Conservation (phyloP, 2,329 filamentous ascomycete genomes). For the Fusarium pseudoanthophilum region DNA sequence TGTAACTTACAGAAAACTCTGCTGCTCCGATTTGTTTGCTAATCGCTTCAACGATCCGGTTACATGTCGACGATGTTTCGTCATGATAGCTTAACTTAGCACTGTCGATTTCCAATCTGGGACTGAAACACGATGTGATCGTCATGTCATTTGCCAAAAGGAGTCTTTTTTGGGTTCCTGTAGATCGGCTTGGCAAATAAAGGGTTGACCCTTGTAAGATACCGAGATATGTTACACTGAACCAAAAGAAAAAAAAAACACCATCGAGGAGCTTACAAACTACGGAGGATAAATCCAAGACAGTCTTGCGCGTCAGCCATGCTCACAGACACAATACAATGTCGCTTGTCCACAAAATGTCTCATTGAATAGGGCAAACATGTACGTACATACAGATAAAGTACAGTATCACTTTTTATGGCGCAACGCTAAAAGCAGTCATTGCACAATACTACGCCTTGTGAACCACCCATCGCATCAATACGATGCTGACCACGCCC, state of each 20-base stretch:
- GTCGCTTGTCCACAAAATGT: slow-evolving; percentile 7
- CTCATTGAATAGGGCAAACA: not conserved
- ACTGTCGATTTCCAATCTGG: not conserved
- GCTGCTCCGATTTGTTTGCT: not conserved
- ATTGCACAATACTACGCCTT: slow-evolving; percentile 7
- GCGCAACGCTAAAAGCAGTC: slow-evolving; percentile 7
- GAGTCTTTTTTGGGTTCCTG: slow-evolving; percentile 25
- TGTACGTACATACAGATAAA: not conserved
- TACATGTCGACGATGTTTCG: not conserved
- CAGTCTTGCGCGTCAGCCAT: slow-evolving; percentile 10
- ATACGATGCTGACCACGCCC: slow-evolving; percentile 20
- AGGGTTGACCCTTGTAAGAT: slow-evolving; percentile 4
- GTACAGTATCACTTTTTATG: slow-evolving; percentile 1
- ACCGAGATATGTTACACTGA: slow-evolving; percentile 10
- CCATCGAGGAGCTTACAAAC: not conserved
- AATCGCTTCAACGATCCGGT: slow-evolving; percentile 6
- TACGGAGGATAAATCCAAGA: slow-evolving; percentile 26
- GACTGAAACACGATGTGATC: slow-evolving; percentile 7
- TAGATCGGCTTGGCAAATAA: slow-evolving; percentile 35
- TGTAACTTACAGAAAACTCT: not conserved
- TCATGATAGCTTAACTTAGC: not conserved
- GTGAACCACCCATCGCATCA: slow-evolving; percentile 7
- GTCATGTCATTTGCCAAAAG: slow-evolving; percentile 1
- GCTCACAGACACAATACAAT: not conserved
- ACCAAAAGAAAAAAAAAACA: not conserved